Evolutionary conservation across 305 asterid species (phyloP).

Genomic region (Lippia alba): DNA sequence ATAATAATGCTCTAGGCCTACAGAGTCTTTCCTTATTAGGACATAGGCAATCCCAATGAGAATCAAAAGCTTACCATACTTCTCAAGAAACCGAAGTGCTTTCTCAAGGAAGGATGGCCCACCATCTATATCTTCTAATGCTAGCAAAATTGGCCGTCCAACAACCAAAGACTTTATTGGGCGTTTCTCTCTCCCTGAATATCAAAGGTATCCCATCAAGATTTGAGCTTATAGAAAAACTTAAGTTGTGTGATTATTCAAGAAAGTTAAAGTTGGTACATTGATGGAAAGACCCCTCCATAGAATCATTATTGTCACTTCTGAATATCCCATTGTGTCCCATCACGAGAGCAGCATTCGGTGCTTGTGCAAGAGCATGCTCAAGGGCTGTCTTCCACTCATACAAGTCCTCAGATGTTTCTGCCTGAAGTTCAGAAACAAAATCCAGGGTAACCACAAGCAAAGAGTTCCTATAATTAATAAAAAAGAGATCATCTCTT

Average conservation of each 20-base stretch:
- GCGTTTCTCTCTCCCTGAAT: conserved; percentile 92
- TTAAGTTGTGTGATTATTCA: neutral
- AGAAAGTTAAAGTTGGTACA: conserved; percentile 45
- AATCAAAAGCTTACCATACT: conserved; percentile 64
- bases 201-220: conserved; percentile 40
- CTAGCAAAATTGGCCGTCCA: conserved; percentile 98
- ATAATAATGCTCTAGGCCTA: conserved; percentile 16
- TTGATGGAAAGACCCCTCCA: conserved; percentile 92
- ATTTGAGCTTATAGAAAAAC: conserved; percentile 25
- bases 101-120: conserved; percentile 98
- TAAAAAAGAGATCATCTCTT: conserved; percentile 23
- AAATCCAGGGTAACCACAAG: conserved; percentile 25
- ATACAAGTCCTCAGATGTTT: conserved; percentile 90
- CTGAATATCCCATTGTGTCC: conserved; percentile 95
- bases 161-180: conserved; percentile 93
- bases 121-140: conserved; percentile 98
- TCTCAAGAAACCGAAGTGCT: conserved; percentile 97
- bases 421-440: conserved; percentile 68
- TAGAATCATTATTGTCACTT: conserved; percentile 74
- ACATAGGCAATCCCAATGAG: conserved; percentile 18
- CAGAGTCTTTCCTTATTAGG: conserved; percentile 10
- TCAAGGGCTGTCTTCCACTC: conserved; percentile 99
- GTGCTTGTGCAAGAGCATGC: conserved; percentile 96
- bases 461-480: neutral
- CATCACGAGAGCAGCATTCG: conserved; percentile 99